phyloP scores from a whole-genome alignment of 2,329 filamentous ascomycete species.

The Fusarium nisikadoi region DNA sequence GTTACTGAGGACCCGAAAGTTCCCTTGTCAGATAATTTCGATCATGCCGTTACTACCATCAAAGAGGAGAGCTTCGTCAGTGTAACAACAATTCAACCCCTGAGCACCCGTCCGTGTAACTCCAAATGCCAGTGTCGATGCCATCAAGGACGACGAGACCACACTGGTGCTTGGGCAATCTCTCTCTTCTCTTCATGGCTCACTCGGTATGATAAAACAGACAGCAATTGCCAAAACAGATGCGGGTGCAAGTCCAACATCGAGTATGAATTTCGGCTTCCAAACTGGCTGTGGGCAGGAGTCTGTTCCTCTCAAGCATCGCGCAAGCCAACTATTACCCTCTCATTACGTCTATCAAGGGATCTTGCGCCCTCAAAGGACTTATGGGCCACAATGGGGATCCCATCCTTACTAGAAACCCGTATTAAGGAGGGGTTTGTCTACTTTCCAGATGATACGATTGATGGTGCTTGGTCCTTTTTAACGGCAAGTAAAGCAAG shows the following conservation, averaged over 20 bases:
- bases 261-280: slow-evolving; percentile 3
- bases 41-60: accelerated
- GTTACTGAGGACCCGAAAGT: accelerated
- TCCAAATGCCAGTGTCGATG: slow-evolving; percentile 14
- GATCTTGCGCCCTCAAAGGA: no score
- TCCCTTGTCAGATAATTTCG: accelerated
- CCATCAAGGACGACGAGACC: not conserved
- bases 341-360: slow-evolving; percentile 12
- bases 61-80: not conserved
- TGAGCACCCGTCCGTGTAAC: not conserved
- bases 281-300: slow-evolving; percentile 26
- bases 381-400: accelerated
- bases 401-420: accelerated
- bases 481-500: not conserved
- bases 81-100: not conserved
- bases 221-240: accelerated
- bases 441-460: slow-evolving; percentile 5
- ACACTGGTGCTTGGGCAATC: not conserved
- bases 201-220: not conserved
- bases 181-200: slow-evolving; percentile 11
- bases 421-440: accelerated
- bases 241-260: not conserved
- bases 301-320: not conserved
- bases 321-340: accelerated
- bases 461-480: accelerated